These are phyloP conservation scores for Fusarium keratoplasticum DNA, from an alignment of 2,329 filamentous ascomycete species.

Conservation along the genomic window DNA sequence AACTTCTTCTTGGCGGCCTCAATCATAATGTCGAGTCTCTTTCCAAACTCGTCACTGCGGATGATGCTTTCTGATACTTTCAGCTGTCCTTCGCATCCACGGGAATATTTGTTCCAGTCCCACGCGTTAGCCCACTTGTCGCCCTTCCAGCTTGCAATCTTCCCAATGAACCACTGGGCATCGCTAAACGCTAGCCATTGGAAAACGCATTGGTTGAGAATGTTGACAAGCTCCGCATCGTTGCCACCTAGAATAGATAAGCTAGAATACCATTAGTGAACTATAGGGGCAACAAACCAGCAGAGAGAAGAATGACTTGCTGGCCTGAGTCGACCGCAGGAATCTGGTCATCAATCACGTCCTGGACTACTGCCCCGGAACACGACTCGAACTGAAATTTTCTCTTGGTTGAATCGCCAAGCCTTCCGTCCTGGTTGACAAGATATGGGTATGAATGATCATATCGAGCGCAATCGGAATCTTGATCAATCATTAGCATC, in stretches of 20 bases:
- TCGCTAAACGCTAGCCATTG: conserved; percentile 9
- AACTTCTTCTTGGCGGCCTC: conserved; percentile 11
- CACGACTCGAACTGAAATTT: conserved; percentile 32
- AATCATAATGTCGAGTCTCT: neutral
- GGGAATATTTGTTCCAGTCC: conserved; percentile 1
- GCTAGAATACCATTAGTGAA: neutral
- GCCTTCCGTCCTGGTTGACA: conserved; percentile 14
- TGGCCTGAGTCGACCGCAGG: conserved; percentile 10
- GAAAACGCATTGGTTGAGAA: conserved; percentile 15
- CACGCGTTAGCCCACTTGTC: conserved; percentile 7
- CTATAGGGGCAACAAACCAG: neutral
- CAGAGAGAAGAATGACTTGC: conserved; percentile 18
- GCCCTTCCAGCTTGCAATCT: neutral
- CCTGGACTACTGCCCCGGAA: conserved; percentile 18
- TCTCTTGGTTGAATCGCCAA: conserved; percentile 12
- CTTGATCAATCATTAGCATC: neutral
- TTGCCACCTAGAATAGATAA: conserved; percentile 6
- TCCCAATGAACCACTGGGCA: neutral
- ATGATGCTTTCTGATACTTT: conserved; percentile 5
- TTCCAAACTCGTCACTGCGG: neutral
- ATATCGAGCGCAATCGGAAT: conserved; percentile 23
- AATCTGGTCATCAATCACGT: conserved; percentile 27
- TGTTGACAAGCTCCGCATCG: conserved; percentile 16
- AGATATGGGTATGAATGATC: conserved; percentile 24
- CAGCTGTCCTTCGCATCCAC: neutral